phyloP scores from a whole-genome alignment of 768 basidiomycete genomes.

The Candolleomyces eurysporus region DNA sequence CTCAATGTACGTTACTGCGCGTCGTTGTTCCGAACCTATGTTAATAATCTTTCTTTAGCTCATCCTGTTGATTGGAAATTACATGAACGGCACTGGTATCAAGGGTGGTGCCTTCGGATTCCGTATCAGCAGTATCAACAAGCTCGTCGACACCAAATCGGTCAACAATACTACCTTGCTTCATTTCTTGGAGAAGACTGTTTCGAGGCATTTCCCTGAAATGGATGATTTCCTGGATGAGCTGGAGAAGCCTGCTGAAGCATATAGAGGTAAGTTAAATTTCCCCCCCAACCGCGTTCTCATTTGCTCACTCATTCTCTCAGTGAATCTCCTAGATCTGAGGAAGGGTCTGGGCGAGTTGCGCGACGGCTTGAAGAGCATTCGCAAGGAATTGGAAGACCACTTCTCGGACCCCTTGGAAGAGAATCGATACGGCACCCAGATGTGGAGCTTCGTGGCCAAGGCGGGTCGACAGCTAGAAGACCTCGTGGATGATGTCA shows the following conservation, averaged over 20 bases:
- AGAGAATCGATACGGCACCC: slow-evolving; percentile 77
- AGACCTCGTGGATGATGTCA: slow-evolving; percentile 84
- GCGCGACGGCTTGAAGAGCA: slow-evolving; percentile 71
- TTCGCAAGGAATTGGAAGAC: slow-evolving; percentile 76
- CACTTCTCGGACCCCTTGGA: slow-evolving; percentile 73
- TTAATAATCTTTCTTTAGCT: slow-evolving; percentile 40
- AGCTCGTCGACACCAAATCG: slow-evolving; percentile 98
- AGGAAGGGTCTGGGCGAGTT: slow-evolving; percentile 73
- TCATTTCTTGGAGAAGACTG: slow-evolving; percentile 90
- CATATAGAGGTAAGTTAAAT: slow-evolving; percentile 73
- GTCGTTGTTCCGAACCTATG: neutral
- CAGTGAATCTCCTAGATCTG: slow-evolving; percentile 86
- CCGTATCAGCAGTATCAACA: slow-evolving; percentile 96
- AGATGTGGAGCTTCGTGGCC: slow-evolving; percentile 90
- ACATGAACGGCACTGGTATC: slow-evolving; percentile 94
- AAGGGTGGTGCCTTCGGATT: slow-evolving; percentile 98
- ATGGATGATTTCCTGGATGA: slow-evolving; percentile 91
- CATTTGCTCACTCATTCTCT: slow-evolving; percentile 10
- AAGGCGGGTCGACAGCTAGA: slow-evolving; percentile 74
- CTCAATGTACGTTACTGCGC: slow-evolving; percentile 57
- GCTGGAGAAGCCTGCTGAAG: slow-evolving; percentile 84
- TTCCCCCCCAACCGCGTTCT: neutral
- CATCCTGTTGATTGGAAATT: slow-evolving; percentile 94
- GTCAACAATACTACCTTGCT: slow-evolving; percentile 91
- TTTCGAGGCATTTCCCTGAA: slow-evolving; percentile 81